A percentile compares a stretch with the other conserved stretches of the same genome.
phyloP scores from a whole-genome alignment of 345 rosid genomes.

The Salix caprea region DNA sequence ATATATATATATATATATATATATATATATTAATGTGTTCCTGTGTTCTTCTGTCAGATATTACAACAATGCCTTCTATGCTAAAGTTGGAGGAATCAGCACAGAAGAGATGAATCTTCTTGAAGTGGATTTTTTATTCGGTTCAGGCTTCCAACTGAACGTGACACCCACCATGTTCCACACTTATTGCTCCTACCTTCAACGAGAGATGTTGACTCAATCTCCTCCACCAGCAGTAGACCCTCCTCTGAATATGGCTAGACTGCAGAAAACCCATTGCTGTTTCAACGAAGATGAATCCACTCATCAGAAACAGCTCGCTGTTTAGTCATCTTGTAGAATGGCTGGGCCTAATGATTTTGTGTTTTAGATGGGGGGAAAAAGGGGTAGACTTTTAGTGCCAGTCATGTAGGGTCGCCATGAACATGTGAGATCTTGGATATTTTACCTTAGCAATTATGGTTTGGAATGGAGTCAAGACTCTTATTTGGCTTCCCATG shows the following conservation, averaged over 20 bases:
- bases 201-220: slow-evolving; percentile 41
- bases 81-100: slow-evolving; percentile 72
- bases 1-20: no score
- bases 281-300: slow-evolving; percentile 46
- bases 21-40: not conserved
- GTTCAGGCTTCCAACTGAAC: slow-evolving; percentile 58
- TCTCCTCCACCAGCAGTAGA: slow-evolving; percentile 23
- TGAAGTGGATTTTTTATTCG: slow-evolving; percentile 70
- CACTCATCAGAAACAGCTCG: slow-evolving; percentile 37
- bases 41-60: slow-evolving; percentile 22
- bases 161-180: slow-evolving; percentile 54
- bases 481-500: slow-evolving; percentile 8
- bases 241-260: slow-evolving; percentile 15
- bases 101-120: slow-evolving; percentile 64
- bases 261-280: slow-evolving; percentile 20
- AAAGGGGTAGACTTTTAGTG: not conserved
- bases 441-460: not conserved
- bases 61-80: slow-evolving; percentile 63
- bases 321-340: slow-evolving; percentile 22
- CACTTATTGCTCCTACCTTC: slow-evolving; percentile 49
- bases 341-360: not conserved
- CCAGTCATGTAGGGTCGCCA: not conserved
- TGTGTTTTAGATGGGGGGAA: not conserved
- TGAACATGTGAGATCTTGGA: not conserved
- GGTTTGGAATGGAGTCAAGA: not conserved